Percentiles rank a stretch among this genome's conserved stretches.
Conservation (phyloP, 148 eudicot species). For the Cornus suecica region DNA sequence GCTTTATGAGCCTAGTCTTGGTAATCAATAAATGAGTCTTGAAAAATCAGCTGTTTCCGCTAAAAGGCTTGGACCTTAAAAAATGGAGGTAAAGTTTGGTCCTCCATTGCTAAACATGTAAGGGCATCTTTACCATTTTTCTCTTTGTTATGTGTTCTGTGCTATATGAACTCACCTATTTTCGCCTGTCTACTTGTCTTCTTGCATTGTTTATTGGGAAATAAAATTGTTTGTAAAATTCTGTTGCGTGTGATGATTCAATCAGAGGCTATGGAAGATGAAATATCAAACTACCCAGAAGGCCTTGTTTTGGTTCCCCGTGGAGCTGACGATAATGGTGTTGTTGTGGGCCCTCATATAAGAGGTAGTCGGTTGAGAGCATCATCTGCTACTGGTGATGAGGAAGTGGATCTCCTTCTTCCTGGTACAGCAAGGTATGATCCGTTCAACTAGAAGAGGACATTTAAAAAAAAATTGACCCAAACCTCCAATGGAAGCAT, state of each 20-base stretch:
- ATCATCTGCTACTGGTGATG: slow-evolving; percentile 77
- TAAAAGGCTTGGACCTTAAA: no score
- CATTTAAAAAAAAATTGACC: neutral
- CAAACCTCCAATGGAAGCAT: slow-evolving; percentile 1
- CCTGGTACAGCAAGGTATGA: slow-evolving; percentile 98
- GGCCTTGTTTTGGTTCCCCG: slow-evolving; percentile 95
- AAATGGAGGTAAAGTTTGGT: neutral
- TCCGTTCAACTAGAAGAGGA: neutral
- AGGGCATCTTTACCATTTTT: neutral
- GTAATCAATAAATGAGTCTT: no score
- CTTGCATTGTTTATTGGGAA: slow-evolving; percentile 7
- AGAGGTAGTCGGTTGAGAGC: slow-evolving; percentile 87
- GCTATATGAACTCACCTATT: neutral
- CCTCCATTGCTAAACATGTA: neutral
- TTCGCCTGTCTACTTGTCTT: neutral
- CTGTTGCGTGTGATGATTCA: slow-evolving; percentile 1
- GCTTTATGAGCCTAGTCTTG: no score
- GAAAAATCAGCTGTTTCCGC: no score
- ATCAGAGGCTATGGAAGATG: slow-evolving; percentile 78
- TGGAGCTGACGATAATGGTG: slow-evolving; percentile 59
- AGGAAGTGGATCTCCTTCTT: slow-evolving; percentile 98
- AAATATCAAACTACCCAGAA: slow-evolving; percentile 61
- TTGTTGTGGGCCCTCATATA: slow-evolving; percentile 80
- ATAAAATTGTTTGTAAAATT: slow-evolving; percentile 8
- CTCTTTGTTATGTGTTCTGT: neutral